Base-by-base conservation (phyloP, 176 grass and related monocot species). In the Thinopyrum elongatum region DNA sequence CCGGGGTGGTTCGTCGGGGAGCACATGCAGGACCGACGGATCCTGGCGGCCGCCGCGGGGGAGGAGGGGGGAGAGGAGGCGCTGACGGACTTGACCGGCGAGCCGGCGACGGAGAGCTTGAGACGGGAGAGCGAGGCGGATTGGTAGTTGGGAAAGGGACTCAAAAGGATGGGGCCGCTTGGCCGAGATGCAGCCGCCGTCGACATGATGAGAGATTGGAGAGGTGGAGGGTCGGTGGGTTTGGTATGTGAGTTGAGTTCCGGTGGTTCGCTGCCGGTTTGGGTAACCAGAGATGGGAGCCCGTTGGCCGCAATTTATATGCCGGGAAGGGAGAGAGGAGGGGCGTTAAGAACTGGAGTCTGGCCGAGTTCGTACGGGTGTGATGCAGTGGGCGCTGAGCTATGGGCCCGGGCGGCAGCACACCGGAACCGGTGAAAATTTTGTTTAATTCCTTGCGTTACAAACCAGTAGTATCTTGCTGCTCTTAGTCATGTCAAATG, bases 1-100 rank as follows among this genome's bases (percentile, higher is more conserved):
- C 93, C 93, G 0, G 90, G 93, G 63, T 95, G 93, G 17, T 66
- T 92, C 14, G 93, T 95, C 74, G 93, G 93, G 0, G 93, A 90
- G 87, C 93, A 95, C 79, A 90, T 88, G 85, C 93, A 95, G 13
- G 79, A 84, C 25, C 76, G 47, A 10, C 91, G 66, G 58, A 10
- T 68, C 36, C 63, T 57, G 1, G 38, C 8, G 62, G 1, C 7
- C 9, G 46, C 44, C 3, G 80, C 1, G 2, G 78, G 3, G 3
- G 74, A 4, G 2, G 73, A 3, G 6, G 83, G 46, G 0, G 86
- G 38, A 29, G 85, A 65, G 0, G 89, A 80, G 35, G 86, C 81
- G 78, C 77, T 77, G 77, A 90, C 59, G 28, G 82, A 87, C 4
- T 41, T 63, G 46, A 74, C 74, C 21, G 79, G 33, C 3, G 82